Conservation (phyloP, 352 stramenopile genomes). For the Phytophthora pistaciae region DNA sequence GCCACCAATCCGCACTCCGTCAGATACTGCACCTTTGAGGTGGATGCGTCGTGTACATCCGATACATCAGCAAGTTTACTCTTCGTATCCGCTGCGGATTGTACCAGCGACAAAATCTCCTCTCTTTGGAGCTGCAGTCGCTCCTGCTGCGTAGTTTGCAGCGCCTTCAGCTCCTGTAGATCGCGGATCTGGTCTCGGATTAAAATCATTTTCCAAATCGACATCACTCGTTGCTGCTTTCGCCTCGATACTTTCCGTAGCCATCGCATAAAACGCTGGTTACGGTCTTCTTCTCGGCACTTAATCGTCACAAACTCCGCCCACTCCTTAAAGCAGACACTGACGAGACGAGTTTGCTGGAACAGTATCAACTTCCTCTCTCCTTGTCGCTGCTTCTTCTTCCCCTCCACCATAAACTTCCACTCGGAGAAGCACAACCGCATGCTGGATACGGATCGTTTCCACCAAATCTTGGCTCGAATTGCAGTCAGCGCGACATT, state of each 20-base stretch:
- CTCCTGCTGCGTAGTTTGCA: conserved; percentile 21
- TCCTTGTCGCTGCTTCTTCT: conserved; percentile 12
- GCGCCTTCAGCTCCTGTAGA: conserved; percentile 18
- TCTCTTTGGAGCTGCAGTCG: conserved; percentile 19
- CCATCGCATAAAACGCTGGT: conserved; percentile 25
- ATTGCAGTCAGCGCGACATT: conserved; percentile 42
- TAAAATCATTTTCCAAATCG: conserved; percentile 30
- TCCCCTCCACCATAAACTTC: conserved; percentile 19
- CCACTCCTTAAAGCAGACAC: conserved; percentile 29
- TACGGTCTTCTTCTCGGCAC: conserved; percentile 6
- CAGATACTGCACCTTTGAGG: conserved; percentile 23
- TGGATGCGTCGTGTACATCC: conserved; percentile 13
- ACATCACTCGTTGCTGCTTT: conserved; percentile 23
- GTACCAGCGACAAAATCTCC: conserved; percentile 21
- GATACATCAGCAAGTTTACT: conserved; percentile 14
- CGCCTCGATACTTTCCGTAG: conserved; percentile 10
- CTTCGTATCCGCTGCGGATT: conserved; percentile 11
- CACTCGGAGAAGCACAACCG: conserved; percentile 41
- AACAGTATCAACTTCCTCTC: conserved; percentile 26
- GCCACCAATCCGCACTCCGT: conserved; percentile 22
- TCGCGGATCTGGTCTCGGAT: conserved; percentile 26
- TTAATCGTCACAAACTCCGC: conserved; percentile 15
- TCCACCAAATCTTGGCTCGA: conserved; percentile 48
- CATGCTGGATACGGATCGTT: conserved; percentile 35
- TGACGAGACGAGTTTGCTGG: conserved; percentile 18